These are phyloP conservation scores for Cladosporium colombiae DNA, from an alignment of 2,329 filamentous ascomycete species.

Conservation along the genomic window DNA sequence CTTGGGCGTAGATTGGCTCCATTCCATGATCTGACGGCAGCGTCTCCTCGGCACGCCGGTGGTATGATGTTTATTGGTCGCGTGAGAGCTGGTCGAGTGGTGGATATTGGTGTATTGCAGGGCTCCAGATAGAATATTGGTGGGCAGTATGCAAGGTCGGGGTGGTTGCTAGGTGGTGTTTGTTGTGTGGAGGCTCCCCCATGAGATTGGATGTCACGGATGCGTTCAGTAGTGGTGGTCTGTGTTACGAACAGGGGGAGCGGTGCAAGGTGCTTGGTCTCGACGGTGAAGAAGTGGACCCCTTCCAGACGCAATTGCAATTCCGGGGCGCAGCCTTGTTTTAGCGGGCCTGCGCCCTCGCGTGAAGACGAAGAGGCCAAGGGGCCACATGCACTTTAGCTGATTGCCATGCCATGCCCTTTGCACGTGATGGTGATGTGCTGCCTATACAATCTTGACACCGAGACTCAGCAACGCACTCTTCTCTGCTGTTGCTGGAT, in stretches of 20 bases:
- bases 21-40: slow-evolving; percentile 51
- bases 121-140: neutral
- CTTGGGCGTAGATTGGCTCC: slow-evolving; percentile 85
- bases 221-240: neutral
- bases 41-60: slow-evolving; percentile 10
- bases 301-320: neutral
- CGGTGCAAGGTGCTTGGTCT: neutral
- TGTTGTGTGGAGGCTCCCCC: slow-evolving; percentile 5
- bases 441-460: neutral
- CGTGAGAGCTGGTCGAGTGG: neutral
- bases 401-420: neutral
- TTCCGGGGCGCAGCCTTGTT: neutral
- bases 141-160: neutral
- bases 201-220: slow-evolving; percentile 1
- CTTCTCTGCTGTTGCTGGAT: neutral
- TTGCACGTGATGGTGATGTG: neutral
- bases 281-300: slow-evolving; percentile 1
- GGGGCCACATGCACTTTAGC: neutral
- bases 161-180: neutral
- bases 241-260: slow-evolving; percentile 6
- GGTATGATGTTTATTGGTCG: slow-evolving; percentile 3
- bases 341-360: neutral
- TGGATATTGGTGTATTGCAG: neutral
- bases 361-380: slow-evolving; percentile 1
- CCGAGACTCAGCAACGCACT: neutral